Evolutionary conservation across 2,329 filamentous ascomycete genomes (phyloP).

Genomic region (Stromatinia cepivora): DNA sequence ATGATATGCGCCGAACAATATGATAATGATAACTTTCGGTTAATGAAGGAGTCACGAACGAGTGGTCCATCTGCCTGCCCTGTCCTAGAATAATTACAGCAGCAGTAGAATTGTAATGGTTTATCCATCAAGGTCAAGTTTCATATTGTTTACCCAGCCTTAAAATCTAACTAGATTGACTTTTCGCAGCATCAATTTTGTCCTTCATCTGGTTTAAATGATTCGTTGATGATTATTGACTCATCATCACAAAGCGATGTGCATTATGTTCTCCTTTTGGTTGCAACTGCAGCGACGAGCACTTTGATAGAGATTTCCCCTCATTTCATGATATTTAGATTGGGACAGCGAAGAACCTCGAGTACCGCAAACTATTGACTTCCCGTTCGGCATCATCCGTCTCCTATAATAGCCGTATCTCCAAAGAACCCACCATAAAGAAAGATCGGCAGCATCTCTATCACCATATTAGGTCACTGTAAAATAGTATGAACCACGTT

Average conservation of each 20-base stretch:
- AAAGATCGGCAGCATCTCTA: constrained; percentile 18
- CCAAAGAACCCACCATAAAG: constrained; percentile 14
- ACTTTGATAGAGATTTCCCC: constrained; percentile 26
- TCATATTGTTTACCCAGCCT: constrained; percentile 4
- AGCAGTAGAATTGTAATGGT: not conserved
- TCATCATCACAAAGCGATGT: constrained; percentile 10
- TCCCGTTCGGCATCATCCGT: constrained; percentile 23
- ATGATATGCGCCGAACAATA: constrained; percentile 2
- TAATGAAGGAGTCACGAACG: constrained; percentile 12
- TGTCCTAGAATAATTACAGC: constrained; percentile 6
- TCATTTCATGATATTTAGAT: constrained; percentile 25
- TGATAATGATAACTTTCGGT: constrained; percentile 8
- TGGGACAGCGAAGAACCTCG: constrained; percentile 21
- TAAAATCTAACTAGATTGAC: not conserved
- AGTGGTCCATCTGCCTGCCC: constrained; percentile 16
- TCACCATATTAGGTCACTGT: constrained; percentile 19
- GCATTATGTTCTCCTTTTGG: constrained; percentile 25
- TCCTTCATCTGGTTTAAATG: not conserved
- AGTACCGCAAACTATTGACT: constrained; percentile 11
- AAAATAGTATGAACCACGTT: constrained; percentile 5
- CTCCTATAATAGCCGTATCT: constrained; percentile 15
- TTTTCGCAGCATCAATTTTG: constrained; percentile 1
- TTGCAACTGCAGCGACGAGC: constrained; percentile 25
- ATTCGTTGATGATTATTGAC: not conserved
- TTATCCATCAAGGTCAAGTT: not conserved